phyloP scores from a whole-genome alignment of 106 monocot genomes.

The Hemerocallis citrina region DNA sequence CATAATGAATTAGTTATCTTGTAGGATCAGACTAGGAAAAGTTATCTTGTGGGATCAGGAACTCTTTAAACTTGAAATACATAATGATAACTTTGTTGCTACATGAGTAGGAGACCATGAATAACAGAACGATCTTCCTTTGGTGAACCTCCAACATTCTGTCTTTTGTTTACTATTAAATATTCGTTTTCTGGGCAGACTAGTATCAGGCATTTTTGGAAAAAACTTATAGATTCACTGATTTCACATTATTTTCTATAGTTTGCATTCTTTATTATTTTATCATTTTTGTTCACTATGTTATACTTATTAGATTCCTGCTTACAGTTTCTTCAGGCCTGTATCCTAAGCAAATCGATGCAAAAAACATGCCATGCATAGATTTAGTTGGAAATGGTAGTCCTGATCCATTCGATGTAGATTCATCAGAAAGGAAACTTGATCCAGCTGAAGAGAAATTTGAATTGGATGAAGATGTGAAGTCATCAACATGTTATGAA shows the following conservation, averaged over 20 bases:
- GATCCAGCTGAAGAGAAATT: slow-evolving; percentile 17
- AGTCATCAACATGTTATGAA: slow-evolving; percentile 14
- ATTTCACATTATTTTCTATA: not conserved
- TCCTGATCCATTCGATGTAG: slow-evolving; percentile 13
- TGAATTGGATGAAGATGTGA: slow-evolving; percentile 20
- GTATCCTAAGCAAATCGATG: slow-evolving; percentile 10
- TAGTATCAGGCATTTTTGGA: not conserved
- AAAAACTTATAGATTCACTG: not conserved
- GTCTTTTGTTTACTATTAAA: not conserved
- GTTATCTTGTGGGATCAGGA: not conserved
- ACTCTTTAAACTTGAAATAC: not conserved
- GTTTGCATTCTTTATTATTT: not conserved
- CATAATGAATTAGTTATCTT: not conserved
- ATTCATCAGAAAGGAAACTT: slow-evolving; percentile 18
- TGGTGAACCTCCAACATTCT: not conserved
- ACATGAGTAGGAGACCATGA: not conserved
- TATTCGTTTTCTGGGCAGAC: not conserved
- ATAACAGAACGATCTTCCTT: not conserved
- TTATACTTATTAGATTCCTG: not conserved
- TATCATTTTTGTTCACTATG: not conserved
- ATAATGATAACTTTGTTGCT: not conserved
- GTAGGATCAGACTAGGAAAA: not conserved
- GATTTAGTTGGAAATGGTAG: slow-evolving; percentile 23
- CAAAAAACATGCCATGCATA: slow-evolving; percentile 2
- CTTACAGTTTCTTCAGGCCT: slow-evolving; percentile 21